These are phyloP conservation scores for Mucor ambiguus DNA, from an alignment of 371 early-diverging fungal genomes.

Conservation along the genomic window DNA sequence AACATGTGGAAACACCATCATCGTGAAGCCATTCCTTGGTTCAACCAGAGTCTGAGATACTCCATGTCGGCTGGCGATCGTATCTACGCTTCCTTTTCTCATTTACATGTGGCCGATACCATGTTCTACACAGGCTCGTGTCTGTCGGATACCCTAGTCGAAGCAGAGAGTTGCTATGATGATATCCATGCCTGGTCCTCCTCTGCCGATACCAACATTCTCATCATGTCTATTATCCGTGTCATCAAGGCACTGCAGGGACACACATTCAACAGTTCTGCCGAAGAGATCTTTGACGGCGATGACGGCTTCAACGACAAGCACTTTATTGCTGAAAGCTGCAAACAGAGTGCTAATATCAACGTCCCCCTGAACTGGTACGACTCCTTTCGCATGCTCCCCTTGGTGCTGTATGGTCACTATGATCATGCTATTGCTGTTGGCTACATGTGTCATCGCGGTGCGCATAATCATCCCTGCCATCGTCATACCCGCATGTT, in stretches of 20 bases:
- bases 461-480: conserved; percentile 37
- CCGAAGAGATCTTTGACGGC: conserved; percentile 39
- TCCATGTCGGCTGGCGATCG: conserved; percentile 44
- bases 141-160: conserved; percentile 24
- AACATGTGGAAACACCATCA: conserved; percentile 40
- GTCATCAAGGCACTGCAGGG: conserved; percentile 43
- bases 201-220: conserved; percentile 40
- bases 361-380: conserved; percentile 44
- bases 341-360: conserved; percentile 36
- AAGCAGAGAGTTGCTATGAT: conserved; percentile 40
- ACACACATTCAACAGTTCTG: conserved; percentile 28
- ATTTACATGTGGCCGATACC: conserved; percentile 29
- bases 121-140: conserved; percentile 31
- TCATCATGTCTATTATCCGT: conserved; percentile 42
- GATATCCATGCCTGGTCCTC: conserved; percentile 45
- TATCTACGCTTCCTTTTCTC: conserved; percentile 42
- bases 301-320: conserved; percentile 49
- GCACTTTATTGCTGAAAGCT: conserved; percentile 41
- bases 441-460: conserved; percentile 32
- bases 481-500: conserved; percentile 44
- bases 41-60: conserved; percentile 13
- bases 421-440: conserved; percentile 39
- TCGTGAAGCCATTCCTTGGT: conserved; percentile 24
- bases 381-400: conserved; percentile 41
- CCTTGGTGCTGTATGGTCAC: conserved; percentile 45